Conservation (phyloP, 257 asterid genomes). For the Rhazya stricta region DNA sequence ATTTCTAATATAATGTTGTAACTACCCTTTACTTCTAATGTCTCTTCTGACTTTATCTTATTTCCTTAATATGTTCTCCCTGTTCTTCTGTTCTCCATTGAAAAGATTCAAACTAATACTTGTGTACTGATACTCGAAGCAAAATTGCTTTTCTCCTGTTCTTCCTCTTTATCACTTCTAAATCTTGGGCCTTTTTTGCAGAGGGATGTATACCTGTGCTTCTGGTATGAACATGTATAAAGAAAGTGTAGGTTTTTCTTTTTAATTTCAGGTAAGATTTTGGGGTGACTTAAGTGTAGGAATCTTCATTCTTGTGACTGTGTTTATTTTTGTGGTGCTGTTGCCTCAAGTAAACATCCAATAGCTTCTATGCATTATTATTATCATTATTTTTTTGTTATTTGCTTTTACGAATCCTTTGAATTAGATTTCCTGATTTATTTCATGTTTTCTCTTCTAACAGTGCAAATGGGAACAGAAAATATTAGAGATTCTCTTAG, state of each 20-base stretch:
- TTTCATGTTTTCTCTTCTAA: not conserved
- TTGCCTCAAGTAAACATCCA: not conserved
- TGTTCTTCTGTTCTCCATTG: no score
- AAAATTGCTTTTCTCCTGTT: not conserved
- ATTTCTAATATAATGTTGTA: not conserved
- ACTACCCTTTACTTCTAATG: not conserved
- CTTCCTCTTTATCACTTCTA: not conserved
- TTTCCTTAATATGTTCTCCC: not conserved
- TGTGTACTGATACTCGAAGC: not conserved
- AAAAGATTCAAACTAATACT: not conserved
- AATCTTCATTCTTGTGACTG: not conserved
- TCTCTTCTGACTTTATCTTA: not conserved
- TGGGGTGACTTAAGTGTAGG: not conserved
- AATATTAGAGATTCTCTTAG: constrained; percentile 14
- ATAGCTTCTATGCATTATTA: not conserved
- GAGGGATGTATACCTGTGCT: not conserved
- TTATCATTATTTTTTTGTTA: no score
- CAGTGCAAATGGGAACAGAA: constrained; percentile 43
- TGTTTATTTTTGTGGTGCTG: not conserved
- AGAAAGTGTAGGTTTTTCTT: not conserved
- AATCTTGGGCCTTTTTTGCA: not conserved
- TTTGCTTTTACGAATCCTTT: not conserved
- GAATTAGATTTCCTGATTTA: not conserved
- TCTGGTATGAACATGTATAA: not conserved
- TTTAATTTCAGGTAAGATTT: constrained; percentile 2